These are phyloP conservation scores for Colletotrichum lini DNA, from an alignment of 2,329 filamentous ascomycete species.

Conservation along the genomic window DNA sequence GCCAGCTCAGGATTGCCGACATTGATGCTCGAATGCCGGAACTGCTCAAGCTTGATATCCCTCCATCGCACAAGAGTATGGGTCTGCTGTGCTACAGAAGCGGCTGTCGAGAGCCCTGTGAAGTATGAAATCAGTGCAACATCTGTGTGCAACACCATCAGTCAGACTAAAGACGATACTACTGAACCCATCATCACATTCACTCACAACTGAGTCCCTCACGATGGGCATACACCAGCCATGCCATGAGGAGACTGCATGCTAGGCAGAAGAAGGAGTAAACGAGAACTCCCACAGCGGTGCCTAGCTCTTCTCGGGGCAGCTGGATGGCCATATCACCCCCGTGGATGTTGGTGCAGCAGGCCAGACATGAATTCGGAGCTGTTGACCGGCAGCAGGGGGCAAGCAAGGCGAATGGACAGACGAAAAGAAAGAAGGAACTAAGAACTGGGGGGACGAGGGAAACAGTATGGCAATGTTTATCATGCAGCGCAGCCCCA, in stretches of 20 bases:
- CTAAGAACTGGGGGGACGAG: slow-evolving; percentile 26
- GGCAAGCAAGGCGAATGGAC: slow-evolving; percentile 24
- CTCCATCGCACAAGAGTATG: slow-evolving; percentile 58
- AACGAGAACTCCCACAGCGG: slow-evolving; percentile 52
- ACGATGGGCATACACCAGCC: slow-evolving; percentile 56
- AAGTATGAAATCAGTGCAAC: slow-evolving; percentile 57
- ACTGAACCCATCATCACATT: not conserved
- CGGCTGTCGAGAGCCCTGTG: slow-evolving; percentile 53
- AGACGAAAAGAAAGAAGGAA: slow-evolving; percentile 32
- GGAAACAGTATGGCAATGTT: slow-evolving; percentile 39
- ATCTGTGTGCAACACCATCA: slow-evolving; percentile 49
- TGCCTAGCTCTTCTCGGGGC: slow-evolving; percentile 51
- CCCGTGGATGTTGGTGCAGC: slow-evolving; percentile 26
- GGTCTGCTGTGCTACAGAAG: slow-evolving; percentile 59
- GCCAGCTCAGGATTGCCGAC: slow-evolving; percentile 57
- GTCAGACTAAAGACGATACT: not conserved
- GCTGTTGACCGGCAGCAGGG: slow-evolving; percentile 23
- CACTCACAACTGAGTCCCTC: slow-evolving; percentile 59
- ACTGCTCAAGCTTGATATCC: slow-evolving; percentile 57
- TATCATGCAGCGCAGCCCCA: slow-evolving; percentile 41
- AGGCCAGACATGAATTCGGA: slow-evolving; percentile 38
- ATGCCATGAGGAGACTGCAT: slow-evolving; percentile 52
- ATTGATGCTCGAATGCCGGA: slow-evolving; percentile 52
- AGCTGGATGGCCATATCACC: slow-evolving; percentile 55
- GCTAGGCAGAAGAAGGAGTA: slow-evolving; percentile 54